These are phyloP conservation scores for Talaromyces thailandensis DNA, from an alignment of 495 filamentous ascomycete genomes.

Conservation along the genomic window DNA sequence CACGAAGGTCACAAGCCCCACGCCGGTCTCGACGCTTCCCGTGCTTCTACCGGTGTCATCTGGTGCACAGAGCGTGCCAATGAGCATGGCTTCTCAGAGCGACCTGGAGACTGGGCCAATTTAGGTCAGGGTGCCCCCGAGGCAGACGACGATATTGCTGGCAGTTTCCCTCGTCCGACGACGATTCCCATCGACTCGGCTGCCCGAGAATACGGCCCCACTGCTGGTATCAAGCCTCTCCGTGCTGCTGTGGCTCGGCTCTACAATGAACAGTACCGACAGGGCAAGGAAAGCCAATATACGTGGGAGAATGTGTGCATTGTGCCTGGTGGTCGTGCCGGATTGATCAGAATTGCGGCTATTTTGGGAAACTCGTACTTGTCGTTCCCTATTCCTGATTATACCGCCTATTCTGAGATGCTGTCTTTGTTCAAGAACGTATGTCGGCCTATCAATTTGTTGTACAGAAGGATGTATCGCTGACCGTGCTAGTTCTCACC, in stretches of 20 bases:
- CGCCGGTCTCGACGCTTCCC: constrained; percentile 77
- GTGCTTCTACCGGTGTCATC: constrained; percentile 75
- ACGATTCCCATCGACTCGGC: constrained; percentile 65
- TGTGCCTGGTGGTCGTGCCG: constrained; percentile 87
- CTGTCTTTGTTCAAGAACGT: constrained; percentile 82
- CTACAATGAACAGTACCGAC: constrained; percentile 87
- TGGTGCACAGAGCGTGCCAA: constrained; percentile 79
- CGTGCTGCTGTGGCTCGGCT: constrained; percentile 83
- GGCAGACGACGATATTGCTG: constrained; percentile 85
- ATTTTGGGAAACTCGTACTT: constrained; percentile 89
- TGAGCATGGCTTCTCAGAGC: constrained; percentile 73
- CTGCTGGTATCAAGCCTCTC: constrained; percentile 85
- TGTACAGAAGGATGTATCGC: neutral
- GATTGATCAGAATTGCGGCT: constrained; percentile 87
- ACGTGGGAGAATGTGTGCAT: constrained; percentile 99
- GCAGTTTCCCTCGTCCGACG: constrained; percentile 82
- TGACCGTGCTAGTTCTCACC: constrained; percentile 62
- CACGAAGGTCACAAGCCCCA: constrained; percentile 86
- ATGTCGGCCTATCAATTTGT: constrained; percentile 17
- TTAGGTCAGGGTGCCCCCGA: constrained; percentile 92
- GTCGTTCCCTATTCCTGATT: constrained; percentile 74
- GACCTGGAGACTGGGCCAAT: constrained; percentile 82
- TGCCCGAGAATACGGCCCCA: constrained; percentile 86
- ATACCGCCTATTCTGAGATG: constrained; percentile 93
- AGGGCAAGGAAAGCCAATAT: constrained; percentile 83